Evolutionary conservation across 345 rosid genomes (phyloP), one percentile per base, ranked within the genome.

Genomic region (Eucalyptus guilfoylei): DNA sequence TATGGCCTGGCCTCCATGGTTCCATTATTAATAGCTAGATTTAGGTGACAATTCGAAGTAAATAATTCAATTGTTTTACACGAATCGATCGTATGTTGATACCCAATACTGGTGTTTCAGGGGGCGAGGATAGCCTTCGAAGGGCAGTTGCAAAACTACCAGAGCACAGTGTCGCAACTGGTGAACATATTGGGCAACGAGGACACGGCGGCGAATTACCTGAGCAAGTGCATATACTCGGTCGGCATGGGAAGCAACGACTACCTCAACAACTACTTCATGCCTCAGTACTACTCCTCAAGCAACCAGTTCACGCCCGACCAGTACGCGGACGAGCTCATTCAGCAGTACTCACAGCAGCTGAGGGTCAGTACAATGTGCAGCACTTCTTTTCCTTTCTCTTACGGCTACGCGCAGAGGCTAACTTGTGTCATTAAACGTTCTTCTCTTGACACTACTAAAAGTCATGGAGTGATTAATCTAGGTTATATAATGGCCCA

Each of bases 211-310:
- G 94, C 97, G 34, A 76, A 92, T 88, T 92, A 96, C 86, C 93
- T 98, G 30, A 94, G 92, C 87, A 89, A 87, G 87, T 96, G 99
- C 94, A 95, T 98, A 62, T 95, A 92, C 93, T 94, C 99, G 4
- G 89, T 96, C 49, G 99, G 97, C 52, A 87, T 98, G 87, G 99
- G 99, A 28, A 98, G 98, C 93, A 98, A 98, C 87, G 99, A 98
- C 83, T 98, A 98, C 91, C 97, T 98, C 40, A 98, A 96, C 89
- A 98, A 98, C 90, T 98, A 98, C 89, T 97, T 98, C 93, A 95
- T 95, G 97, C 99, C 99, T 16, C 88, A 88, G 14, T 90, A 86
- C 87, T 97, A 96, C 93, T 49, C 96, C 24, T 89, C 95, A 32
- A 55, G 94, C 88, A 90, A 92, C 34, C 96, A 91, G 87, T 97